These are phyloP conservation scores for Eleusine coracana DNA, from an alignment of 176 grass and related monocot species.

Conservation along the genomic window DNA sequence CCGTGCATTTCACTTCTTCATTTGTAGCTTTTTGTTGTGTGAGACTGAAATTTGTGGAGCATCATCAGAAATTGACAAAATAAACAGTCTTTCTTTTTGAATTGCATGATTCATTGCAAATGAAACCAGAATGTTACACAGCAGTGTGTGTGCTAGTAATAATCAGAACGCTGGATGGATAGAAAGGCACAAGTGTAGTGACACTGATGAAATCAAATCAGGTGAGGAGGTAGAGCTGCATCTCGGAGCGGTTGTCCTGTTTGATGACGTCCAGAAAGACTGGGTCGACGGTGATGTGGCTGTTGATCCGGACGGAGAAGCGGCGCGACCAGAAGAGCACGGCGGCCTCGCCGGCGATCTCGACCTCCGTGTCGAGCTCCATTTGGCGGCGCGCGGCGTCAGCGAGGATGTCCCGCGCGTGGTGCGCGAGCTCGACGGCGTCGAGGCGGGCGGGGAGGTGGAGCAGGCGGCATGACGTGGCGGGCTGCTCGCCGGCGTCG, in stretches of 20 bases:
- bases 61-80: background rate
- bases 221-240: slow-evolving; percentile 53
- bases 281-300: slow-evolving; percentile 76
- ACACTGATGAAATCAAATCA: background rate
- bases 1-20: slow-evolving; percentile 1
- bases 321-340: slow-evolving; percentile 58
- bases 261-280: slow-evolving; percentile 75
- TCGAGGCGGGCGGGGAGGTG: slow-evolving; percentile 70
- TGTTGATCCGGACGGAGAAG: slow-evolving; percentile 73
- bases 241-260: slow-evolving; percentile 65
- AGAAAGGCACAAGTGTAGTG: background rate
- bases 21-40: slow-evolving; percentile 32
- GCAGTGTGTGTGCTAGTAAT: background rate
- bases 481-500: slow-evolving; percentile 64
- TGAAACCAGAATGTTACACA: background rate
- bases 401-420: slow-evolving; percentile 13
- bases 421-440: slow-evolving; percentile 64
- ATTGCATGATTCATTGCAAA: background rate
- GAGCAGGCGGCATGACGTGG: slow-evolving; percentile 79
- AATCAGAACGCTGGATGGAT: background rate
- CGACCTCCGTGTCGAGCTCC: slow-evolving; percentile 62
- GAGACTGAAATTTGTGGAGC: background rate
- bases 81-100: background rate
- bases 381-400: slow-evolving; percentile 53
- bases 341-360: slow-evolving; percentile 59